These are phyloP conservation scores for Pseudognaphalium luteoalbum DNA, from an alignment of 129 eudicot species.

Conservation along the genomic window DNA sequence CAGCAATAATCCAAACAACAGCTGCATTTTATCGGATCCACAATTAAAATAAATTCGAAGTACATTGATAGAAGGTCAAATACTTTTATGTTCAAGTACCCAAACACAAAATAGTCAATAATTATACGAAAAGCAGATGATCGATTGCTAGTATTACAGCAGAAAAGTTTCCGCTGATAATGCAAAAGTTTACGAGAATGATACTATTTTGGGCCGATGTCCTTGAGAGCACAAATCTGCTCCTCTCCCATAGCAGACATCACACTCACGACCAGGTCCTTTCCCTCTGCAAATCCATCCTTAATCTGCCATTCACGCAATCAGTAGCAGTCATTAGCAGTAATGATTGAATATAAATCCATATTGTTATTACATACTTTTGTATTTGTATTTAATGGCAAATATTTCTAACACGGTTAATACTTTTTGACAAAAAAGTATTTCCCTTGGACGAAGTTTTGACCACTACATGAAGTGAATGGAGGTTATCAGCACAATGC, in stretches of 20 bases:
- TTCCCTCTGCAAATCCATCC: conserved; percentile 61
- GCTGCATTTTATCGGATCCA: neutral
- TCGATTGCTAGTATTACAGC: conserved; percentile 15
- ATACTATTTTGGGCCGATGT: conserved; percentile 48
- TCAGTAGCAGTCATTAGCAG: conserved; percentile 4
- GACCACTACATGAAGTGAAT: neutral
- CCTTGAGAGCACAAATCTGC: conserved; percentile 63
- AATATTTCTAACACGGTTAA: neutral
- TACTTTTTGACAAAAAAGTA: neutral
- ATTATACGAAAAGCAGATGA: conserved; percentile 5
- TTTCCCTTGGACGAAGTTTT: neutral
- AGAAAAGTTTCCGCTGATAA: conserved; percentile 27
- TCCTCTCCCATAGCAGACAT: conserved; percentile 73
- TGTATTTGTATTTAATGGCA: neutral
- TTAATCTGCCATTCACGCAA: conserved; percentile 38
- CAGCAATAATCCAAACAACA: neutral
- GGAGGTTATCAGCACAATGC: neutral
- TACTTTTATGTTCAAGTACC: conserved; percentile 12
- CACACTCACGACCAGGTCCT: conserved; percentile 55
- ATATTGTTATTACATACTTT: neutral
- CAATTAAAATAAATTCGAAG: neutral
- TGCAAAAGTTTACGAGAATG: neutral
- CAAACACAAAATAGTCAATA: conserved; percentile 18
- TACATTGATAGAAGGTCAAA: conserved; percentile 1
- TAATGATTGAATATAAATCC: neutral